These are phyloP conservation scores for Caryopteris hybrid DNA, from an alignment of 305 asterid species.

Conservation along the genomic window DNA sequence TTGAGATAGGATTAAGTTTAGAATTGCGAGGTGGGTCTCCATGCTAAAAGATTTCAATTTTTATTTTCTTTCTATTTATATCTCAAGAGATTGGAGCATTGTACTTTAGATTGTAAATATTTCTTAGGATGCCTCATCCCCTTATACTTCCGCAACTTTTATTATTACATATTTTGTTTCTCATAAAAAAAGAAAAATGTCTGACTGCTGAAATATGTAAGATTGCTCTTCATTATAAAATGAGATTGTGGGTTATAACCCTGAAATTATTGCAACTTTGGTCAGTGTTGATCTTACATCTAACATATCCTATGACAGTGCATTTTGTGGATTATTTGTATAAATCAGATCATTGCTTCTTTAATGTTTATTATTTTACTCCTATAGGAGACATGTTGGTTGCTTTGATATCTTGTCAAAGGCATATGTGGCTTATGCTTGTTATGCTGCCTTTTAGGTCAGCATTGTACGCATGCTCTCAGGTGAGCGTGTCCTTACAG, in stretches of 20 bases:
- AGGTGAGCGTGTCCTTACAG: constrained; percentile 97
- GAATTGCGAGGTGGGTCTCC: neutral
- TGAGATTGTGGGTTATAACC: neutral
- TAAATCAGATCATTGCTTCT: neutral
- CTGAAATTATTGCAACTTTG: neutral
- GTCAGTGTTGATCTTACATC: neutral
- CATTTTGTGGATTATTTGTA: neutral
- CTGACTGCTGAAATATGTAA: neutral
- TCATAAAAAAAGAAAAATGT: neutral
- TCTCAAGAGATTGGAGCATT: neutral
- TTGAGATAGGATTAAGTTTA: neutral
- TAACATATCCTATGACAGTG: neutral
- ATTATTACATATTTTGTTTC: no score
- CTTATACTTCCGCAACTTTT: neutral
- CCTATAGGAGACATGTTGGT: neutral
- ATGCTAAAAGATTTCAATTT: no score
- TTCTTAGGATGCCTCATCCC: neutral
- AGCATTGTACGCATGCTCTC: constrained; percentile 86
- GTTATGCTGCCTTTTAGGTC: constrained; percentile 49
- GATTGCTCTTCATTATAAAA: neutral
- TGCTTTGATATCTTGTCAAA: neutral
- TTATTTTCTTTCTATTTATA: no score
- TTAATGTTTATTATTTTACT: neutral
- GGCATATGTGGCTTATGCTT: constrained; percentile 17
- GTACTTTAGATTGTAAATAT: neutral